Percentiles rank a stretch among this genome's conserved stretches.
Conservation (phyloP, 192 early-diverging fungal species). For the Diversispora eburnea region DNA sequence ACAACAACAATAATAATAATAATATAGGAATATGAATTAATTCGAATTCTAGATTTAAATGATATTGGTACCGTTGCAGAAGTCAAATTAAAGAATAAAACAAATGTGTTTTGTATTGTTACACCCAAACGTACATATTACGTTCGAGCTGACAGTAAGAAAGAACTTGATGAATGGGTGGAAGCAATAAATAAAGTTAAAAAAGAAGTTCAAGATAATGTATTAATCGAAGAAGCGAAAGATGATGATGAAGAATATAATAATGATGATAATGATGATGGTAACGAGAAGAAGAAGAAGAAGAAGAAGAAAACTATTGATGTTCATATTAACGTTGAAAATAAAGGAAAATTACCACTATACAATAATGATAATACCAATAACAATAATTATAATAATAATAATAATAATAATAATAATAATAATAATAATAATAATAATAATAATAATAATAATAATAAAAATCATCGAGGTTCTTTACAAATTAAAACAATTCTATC, state of each 20-base stretch:
- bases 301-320: neutral
- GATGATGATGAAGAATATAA: slow-evolving; percentile 25
- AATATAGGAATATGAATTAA: slow-evolving; percentile 70
- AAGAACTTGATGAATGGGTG: slow-evolving; percentile 68
- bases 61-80: slow-evolving; percentile 70
- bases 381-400: neutral
- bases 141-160: slow-evolving; percentile 53
- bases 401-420: too few species aligned
- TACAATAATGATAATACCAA: neutral
- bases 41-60: slow-evolving; percentile 67
- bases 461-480: too few species aligned
- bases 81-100: slow-evolving; percentile 61
- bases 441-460: too few species aligned
- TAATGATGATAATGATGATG: slow-evolving; percentile 12
- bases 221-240: neutral
- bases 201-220: slow-evolving; percentile 30
- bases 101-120: slow-evolving; percentile 74
- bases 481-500: too few species aligned
- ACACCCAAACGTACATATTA: slow-evolving; percentile 71
- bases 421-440: neutral
- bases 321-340: too few species aligned
- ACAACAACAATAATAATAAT: neutral
- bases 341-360: too few species aligned
- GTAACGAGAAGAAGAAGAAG: neutral
- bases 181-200: slow-evolving; percentile 42